Base-by-base conservation (phyloP, 1,284 basidiomycete genomes). In the Lentinus polychrous region DNA sequence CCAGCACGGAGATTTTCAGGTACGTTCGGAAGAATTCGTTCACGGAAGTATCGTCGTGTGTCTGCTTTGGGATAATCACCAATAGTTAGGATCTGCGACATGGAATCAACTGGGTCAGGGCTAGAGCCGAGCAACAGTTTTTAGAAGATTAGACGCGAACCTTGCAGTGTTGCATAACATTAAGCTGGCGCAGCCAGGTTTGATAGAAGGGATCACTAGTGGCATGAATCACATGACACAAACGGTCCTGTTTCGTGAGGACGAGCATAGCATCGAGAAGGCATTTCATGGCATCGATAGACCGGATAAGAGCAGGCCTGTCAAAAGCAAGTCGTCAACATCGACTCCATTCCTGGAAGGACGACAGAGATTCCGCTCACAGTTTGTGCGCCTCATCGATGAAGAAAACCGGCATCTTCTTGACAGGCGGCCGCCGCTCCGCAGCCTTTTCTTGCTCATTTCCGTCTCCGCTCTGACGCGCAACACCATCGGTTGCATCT, bases 151-250 rank as follows among this genome's bases (percentile, higher is more conserved):
- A 17, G 10, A 24, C 12, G 46, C 65, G 20, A 32, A 83, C 81
- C 70, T 85, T 88, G 70, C 86, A 89, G 60, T 89, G 84, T 57
- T 86, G 84, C 73, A 84, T 83, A 42, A 87, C 74, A 52, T 84
- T 86, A 47, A 86, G 67, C 57, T 85, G 83, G 50, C 85, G 72
- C 36, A 87, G 71, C 84, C 84, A 91, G 24, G 81, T 86, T 58
- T 87, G 85, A 61, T 89, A 91, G 66, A 91, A 90, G 0, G 87
- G 81, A 54, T 91, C 88, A 57, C 81, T 86, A 2, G 89, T 89
- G 1, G 87, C 85, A 54, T 91, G 87, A 43, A 91, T 79, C 57
- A 90, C 83, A 57, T 91, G 88, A 55, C 86, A 88, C 11, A 91
- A 64, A 12, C 85, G 72, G 59, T 91, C 84, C 64, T 91, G 88